A percentile compares a stretch with the other conserved stretches of the same genome.
Conservation (phyloP, 768 basidiomycete species). For the Guyanaporus albipodus region DNA sequence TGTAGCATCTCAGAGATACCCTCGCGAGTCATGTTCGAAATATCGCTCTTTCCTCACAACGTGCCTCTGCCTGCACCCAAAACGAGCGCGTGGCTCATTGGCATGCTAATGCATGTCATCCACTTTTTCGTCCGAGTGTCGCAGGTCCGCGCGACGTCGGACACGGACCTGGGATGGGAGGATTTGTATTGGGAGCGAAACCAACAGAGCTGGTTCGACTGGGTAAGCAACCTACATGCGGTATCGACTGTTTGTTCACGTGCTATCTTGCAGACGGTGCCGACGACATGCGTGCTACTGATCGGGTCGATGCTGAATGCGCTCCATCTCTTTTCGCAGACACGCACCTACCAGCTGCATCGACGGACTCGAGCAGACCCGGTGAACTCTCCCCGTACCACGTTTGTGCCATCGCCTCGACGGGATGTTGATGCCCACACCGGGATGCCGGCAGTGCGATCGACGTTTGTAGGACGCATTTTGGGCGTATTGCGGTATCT, state of each 20-base stretch:
- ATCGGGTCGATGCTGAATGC: slow-evolving; percentile 53
- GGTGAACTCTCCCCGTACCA: slow-evolving; percentile 65
- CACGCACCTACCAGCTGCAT: slow-evolving; percentile 65
- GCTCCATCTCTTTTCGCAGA: slow-evolving; percentile 67
- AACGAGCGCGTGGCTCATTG: slow-evolving; percentile 63
- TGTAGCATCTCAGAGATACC: slow-evolving; percentile 62
- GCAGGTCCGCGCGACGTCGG: slow-evolving; percentile 51
- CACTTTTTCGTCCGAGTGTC: slow-evolving; percentile 64
- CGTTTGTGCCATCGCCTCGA: slow-evolving; percentile 52
- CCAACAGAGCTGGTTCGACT: slow-evolving; percentile 70
- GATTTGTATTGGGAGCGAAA: slow-evolving; percentile 68
- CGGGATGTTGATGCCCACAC: slow-evolving; percentile 12
- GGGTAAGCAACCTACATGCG: slow-evolving; percentile 47
- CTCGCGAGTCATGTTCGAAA: slow-evolving; percentile 69
- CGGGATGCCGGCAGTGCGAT: slow-evolving; percentile 39
- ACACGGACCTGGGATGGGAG: slow-evolving; percentile 75
- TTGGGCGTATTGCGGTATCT: slow-evolving; percentile 31
- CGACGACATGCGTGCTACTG: slow-evolving; percentile 55
- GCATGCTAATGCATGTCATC: slow-evolving; percentile 59
- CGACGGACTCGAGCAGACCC: slow-evolving; percentile 50
- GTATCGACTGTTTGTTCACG: slow-evolving; percentile 4
- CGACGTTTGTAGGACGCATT: slow-evolving; percentile 43
- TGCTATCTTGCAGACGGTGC: slow-evolving; percentile 50
- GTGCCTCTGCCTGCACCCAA: slow-evolving; percentile 65
- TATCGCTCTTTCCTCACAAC: slow-evolving; percentile 81